Evolutionary conservation across 345 rosid species (phyloP).

Genomic region (Atalantia buxifolia): DNA sequence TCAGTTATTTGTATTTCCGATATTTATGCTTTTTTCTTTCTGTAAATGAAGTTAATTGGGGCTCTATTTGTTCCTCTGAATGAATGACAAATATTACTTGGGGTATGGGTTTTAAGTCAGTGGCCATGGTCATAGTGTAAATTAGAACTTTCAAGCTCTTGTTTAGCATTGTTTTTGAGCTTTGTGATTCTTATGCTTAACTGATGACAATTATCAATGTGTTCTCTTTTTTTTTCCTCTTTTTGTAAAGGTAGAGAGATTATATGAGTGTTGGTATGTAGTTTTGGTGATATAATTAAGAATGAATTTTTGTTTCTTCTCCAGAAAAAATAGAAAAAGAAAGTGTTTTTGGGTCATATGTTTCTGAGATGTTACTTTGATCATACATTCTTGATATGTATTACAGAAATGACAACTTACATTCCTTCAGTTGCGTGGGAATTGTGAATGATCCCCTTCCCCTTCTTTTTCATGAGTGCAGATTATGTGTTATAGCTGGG

Average conservation of each 20-base stretch:
- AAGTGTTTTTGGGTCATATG: not conserved
- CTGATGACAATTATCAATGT: not conserved
- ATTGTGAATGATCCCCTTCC: not conserved
- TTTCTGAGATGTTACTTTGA: not conserved
- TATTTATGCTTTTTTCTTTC: not conserved
- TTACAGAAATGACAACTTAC: not conserved
- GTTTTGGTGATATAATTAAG: not conserved
- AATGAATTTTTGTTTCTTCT: not conserved
- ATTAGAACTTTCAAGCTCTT: not conserved
- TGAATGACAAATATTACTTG: not conserved
- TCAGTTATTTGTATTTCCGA: constrained; percentile 16
- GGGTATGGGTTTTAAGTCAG: not conserved
- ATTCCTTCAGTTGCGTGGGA: not conserved
- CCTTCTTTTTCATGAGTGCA: constrained; percentile 24
- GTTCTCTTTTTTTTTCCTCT: too few relatives aligned
- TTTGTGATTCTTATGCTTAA: not conserved
- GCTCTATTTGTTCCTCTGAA: not conserved
- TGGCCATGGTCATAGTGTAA: not conserved
- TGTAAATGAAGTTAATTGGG: too few relatives aligned
- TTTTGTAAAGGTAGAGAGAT: not conserved
- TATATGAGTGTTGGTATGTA: not conserved
- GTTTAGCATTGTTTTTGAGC: not conserved
- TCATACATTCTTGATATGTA: not conserved
- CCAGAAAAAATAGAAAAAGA: not conserved
- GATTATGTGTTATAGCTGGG: constrained; percentile 91